Base-by-base conservation (phyloP, 768 basidiomycete species). In the Termitomyces sp. region DNA sequence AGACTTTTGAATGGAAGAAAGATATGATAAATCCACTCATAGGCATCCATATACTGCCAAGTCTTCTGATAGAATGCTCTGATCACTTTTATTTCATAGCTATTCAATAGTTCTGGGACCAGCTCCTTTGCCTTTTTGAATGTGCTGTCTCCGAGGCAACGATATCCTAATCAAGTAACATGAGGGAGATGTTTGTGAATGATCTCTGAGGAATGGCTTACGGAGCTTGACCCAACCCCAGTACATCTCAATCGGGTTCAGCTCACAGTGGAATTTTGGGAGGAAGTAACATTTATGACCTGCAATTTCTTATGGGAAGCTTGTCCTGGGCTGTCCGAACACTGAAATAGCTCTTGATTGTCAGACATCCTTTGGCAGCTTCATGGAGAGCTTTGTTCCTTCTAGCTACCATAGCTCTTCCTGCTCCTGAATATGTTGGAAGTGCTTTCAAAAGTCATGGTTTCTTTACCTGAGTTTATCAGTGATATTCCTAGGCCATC, bases 1-100 rank as follows among this genome's bases (percentile, higher is more conserved):
- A 56, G 31, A 33, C 27, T n/a, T 49, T 33, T 16, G 1, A 24
- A 52, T 39, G 22, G 6, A 37, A 15, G 0, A 6, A 36, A 34
- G 4, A 13, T 2, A 24, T 6, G 7, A 49, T 18, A 22, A 24
- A 6, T 22, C 51, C 47, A 62, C 58, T 15, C 4, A 41, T 62
- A 66, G n/a, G 60, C 65, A 61, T 66, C 60, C 60, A 66, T 66
- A 45, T 64, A 66, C 7, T 50, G n/a, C 60, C 65, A 66, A 33
- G 48, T 39, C 48, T 66, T 63, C 12, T 37, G 27, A 27, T 42
- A 63, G 45, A 63, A 63, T 11, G 46, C 58, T 13, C 57, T 41
- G 6, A 66, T 65, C 12, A 48, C 60, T 13, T 61, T 63, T 13
- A 30, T 30, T 16, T 61, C 37, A 48, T 60, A 63, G 11, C 33